Percentiles rank a stretch among this genome's conserved stretches.
phyloP scores from a whole-genome alignment of 1,284 basidiomycete species.

The Microstroma glucosiphilum region DNA sequence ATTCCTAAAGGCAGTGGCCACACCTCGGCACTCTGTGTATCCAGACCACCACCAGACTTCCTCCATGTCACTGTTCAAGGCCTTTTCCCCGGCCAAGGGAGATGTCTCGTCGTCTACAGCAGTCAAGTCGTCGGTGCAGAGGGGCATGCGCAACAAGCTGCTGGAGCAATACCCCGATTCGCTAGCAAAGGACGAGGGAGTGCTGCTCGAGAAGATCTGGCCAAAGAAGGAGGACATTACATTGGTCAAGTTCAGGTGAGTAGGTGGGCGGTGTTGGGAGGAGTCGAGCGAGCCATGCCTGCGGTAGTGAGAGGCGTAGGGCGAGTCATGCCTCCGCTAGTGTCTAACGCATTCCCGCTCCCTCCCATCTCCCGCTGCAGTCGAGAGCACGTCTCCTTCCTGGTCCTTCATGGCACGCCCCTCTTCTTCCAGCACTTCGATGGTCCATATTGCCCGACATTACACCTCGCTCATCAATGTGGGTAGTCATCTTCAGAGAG shows the following conservation, averaged over 20 bases:
- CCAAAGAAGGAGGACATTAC: slow-evolving; percentile 94
- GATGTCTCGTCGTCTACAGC: slow-evolving; percentile 90
- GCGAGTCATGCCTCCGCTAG: no score
- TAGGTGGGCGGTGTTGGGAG: slow-evolving; percentile 58
- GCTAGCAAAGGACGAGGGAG: slow-evolving; percentile 56
- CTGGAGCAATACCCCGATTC: slow-evolving; percentile 70
- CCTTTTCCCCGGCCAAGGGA: slow-evolving; percentile 58
- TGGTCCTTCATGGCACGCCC: slow-evolving; percentile 76
- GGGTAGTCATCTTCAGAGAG: slow-evolving; percentile 12
- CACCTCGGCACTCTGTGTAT: no score
- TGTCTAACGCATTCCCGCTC: neutral
- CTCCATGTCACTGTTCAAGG: slow-evolving; percentile 49
- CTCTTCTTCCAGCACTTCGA: slow-evolving; percentile 97
- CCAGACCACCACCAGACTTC: neutral
- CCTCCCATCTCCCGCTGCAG: slow-evolving; percentile 54
- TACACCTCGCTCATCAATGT: slow-evolving; percentile 80
- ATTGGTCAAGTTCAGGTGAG: slow-evolving; percentile 67
- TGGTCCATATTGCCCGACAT: slow-evolving; percentile 80
- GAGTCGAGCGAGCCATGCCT: no score
- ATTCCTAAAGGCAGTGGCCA: no score
- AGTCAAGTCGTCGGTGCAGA: slow-evolving; percentile 87
- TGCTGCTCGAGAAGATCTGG: slow-evolving; percentile 80
- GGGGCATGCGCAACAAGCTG: slow-evolving; percentile 73
- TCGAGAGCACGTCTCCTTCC: slow-evolving; percentile 90
- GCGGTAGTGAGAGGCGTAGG: no score